These are phyloP conservation scores for Wilhelminamyces savonicus DNA, from an alignment of 805 yeast species.

Conservation along the genomic window DNA sequence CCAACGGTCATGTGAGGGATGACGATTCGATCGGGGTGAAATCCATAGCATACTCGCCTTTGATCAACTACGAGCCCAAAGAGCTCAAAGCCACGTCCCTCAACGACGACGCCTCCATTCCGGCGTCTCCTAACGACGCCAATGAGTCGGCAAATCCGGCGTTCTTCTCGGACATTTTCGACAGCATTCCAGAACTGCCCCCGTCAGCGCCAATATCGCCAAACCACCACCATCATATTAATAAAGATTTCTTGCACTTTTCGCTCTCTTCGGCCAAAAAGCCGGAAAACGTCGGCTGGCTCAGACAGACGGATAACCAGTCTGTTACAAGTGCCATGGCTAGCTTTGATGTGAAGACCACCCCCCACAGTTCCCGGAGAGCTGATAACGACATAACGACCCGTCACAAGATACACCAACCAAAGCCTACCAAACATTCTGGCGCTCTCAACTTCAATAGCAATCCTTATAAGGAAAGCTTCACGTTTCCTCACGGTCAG, in stretches of 20 bases:
- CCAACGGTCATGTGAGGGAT: no score
- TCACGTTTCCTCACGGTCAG: no score
- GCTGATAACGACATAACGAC: no score
- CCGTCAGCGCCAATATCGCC: constrained; percentile 40
- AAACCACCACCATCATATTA: constrained; percentile 7
- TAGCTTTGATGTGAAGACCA: constrained; percentile 12
- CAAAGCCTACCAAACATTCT: constrained; percentile 7
- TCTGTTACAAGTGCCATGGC: constrained; percentile 26
- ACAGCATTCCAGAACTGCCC: constrained; percentile 36
- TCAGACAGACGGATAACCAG: constrained; percentile 12
- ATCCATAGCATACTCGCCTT: background rate
- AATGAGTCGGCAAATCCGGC: no score
- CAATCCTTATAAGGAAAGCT: no score
- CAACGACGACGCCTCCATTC: constrained; percentile 6
- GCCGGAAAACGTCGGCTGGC: no score
- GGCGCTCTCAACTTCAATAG: background rate
- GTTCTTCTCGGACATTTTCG: constrained; percentile 9
- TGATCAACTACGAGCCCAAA: constrained; percentile 7
- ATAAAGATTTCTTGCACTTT: no score
- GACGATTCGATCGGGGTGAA: no score
- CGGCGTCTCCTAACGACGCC: no score
- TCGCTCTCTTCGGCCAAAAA: background rate
- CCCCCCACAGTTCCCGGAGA: background rate
- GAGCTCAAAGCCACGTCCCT: constrained; percentile 6
- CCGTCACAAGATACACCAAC: constrained; percentile 5